A percentile compares a stretch with the other conserved stretches of the same genome.
phyloP scores from a whole-genome alignment of 257 asterid genomes.

The Cynanchum wilfordii region DNA sequence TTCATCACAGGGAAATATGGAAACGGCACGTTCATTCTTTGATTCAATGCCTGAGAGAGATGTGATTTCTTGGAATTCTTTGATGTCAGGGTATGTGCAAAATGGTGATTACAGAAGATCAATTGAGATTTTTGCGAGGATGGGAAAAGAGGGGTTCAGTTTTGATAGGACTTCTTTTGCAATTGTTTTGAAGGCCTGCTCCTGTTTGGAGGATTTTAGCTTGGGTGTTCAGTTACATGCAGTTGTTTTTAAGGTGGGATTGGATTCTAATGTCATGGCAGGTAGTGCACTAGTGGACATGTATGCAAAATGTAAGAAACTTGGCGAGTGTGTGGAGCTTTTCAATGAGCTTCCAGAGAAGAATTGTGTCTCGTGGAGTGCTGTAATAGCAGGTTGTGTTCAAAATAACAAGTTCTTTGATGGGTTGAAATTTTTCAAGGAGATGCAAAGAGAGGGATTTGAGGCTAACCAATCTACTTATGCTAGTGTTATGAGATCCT shows the following conservation, averaged over 20 bases:
- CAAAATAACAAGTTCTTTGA: slow-evolving; percentile 47
- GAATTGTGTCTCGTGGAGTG: slow-evolving; percentile 90
- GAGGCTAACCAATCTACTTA: slow-evolving; percentile 77
- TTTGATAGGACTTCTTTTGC: slow-evolving; percentile 69
- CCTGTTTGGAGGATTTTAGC: slow-evolving; percentile 36
- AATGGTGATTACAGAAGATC: slow-evolving; percentile 43
- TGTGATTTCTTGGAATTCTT: slow-evolving; percentile 79
- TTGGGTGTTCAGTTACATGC: slow-evolving; percentile 68
- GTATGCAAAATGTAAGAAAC: slow-evolving; percentile 83
- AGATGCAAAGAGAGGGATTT: slow-evolving; percentile 64
- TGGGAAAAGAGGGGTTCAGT: slow-evolving; percentile 53
- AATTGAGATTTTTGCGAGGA: slow-evolving; percentile 38
- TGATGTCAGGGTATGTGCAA: slow-evolving; percentile 74
- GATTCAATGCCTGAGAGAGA: slow-evolving; percentile 65
- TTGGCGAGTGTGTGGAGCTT: slow-evolving; percentile 43
- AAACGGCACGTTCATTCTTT: slow-evolving; percentile 39
- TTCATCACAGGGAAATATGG: slow-evolving; percentile 36
- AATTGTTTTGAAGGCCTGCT: slow-evolving; percentile 58
- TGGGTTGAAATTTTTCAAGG: slow-evolving; percentile 58
- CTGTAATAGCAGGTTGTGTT: slow-evolving; percentile 63
- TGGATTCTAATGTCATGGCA: slow-evolving; percentile 57
- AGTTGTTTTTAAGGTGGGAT: slow-evolving; percentile 47
- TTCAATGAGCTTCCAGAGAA: slow-evolving; percentile 55
- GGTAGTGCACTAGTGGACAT: slow-evolving; percentile 77
- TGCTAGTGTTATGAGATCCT: slow-evolving; percentile 73